Percentiles rank a stretch among this genome's conserved stretches.
phyloP scores from a whole-genome alignment of 2,329 filamentous ascomycete species.

The Tolypocladium tropicale region DNA sequence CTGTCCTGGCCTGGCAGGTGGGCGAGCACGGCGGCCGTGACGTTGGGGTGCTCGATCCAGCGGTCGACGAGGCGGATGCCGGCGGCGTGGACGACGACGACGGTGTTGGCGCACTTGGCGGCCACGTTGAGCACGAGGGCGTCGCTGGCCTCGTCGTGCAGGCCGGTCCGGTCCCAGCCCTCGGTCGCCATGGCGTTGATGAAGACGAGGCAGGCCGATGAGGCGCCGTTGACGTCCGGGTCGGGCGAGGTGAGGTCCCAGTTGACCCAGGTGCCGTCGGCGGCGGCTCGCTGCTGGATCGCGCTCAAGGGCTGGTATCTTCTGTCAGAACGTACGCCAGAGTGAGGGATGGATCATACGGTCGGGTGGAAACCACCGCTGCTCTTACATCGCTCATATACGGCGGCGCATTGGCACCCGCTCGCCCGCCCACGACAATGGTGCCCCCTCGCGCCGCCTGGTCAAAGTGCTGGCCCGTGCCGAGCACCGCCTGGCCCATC shows the following conservation, averaged over 20 bases:
- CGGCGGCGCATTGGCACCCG: conserved; percentile 37
- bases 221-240: conserved; percentile 24
- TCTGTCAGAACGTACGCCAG: background rate
- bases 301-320: conserved; percentile 40
- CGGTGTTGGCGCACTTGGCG: conserved; percentile 47
- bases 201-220: conserved; percentile 68
- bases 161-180: conserved; percentile 55
- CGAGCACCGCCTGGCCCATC: conserved; percentile 33
- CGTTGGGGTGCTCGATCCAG: conserved; percentile 55
- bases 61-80: conserved; percentile 51
- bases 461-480: conserved; percentile 32
- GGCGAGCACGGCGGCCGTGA: conserved; percentile 53
- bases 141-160: conserved; percentile 61
- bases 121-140: conserved; percentile 49
- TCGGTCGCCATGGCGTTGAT: conserved; percentile 72
- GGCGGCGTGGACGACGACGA: conserved; percentile 54
- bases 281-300: conserved; percentile 40
- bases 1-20: conserved; percentile 58
- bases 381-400: conserved; percentile 38
- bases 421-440: conserved; percentile 40
- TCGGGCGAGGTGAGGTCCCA: conserved; percentile 29
- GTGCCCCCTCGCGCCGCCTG: conserved; percentile 41
- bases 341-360: accelerated
- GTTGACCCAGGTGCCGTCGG: conserved; percentile 45
- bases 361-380: too few relatives aligned